These are phyloP conservation scores for Fusarium sp. DNA, from an alignment of 2,329 filamentous ascomycete species.

Conservation along the genomic window DNA sequence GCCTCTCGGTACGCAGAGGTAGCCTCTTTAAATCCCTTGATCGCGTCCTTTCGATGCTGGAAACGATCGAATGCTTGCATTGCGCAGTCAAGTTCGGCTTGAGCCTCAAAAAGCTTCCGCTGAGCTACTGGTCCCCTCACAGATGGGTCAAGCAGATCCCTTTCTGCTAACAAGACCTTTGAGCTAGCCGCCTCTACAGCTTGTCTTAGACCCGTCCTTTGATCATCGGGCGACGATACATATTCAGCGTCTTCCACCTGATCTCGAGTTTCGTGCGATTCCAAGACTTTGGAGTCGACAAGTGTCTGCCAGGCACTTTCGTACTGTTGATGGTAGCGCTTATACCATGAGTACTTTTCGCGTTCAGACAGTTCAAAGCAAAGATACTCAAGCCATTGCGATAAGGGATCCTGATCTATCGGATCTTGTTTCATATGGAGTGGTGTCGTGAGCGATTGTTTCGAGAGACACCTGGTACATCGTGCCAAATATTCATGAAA, in stretches of 20 bases:
- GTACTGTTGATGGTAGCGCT: conserved; percentile 23
- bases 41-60: conserved; percentile 16
- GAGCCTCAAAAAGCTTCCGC: conserved; percentile 27
- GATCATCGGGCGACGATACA: background rate
- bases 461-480: conserved; percentile 22
- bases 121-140: conserved; percentile 19
- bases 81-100: conserved; percentile 30
- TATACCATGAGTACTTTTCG: conserved; percentile 36
- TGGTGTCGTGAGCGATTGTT: conserved; percentile 12
- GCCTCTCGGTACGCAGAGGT: conserved; percentile 32
- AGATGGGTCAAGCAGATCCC: conserved; percentile 37
- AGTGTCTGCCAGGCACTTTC: conserved; percentile 35
- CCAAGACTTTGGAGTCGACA: conserved; percentile 17
- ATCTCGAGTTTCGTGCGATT: conserved; percentile 13
- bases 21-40: conserved; percentile 14
- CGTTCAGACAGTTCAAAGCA: conserved; percentile 44
- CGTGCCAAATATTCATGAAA: conserved; percentile 22
- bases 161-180: conserved; percentile 34
- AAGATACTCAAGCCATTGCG: conserved; percentile 58
- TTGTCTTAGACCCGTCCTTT: conserved; percentile 16
- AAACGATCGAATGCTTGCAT: conserved; percentile 33
- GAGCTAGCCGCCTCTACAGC: conserved; percentile 36
- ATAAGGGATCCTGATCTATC: conserved; percentile 50
- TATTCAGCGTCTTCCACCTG: conserved; percentile 21
- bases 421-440: conserved; percentile 44